Conservation (phyloP, 2,329 filamentous ascomycete genomes). For the Boeremia exigua region DNA sequence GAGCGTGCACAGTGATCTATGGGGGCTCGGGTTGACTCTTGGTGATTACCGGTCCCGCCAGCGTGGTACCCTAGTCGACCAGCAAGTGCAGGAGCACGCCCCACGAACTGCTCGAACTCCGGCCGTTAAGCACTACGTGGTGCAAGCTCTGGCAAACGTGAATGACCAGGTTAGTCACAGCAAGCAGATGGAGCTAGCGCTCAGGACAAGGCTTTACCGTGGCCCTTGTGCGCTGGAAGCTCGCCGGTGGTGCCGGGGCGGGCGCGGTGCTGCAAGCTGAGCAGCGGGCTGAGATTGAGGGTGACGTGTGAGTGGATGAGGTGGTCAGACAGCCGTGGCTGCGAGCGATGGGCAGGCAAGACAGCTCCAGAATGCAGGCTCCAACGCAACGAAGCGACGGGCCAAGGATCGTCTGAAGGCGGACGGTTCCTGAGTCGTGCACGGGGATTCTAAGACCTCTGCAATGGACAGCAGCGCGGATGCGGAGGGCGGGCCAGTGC, state of each 20-base stretch:
- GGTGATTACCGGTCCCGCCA: slow-evolving; percentile 43
- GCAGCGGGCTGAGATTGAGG: slow-evolving; percentile 43
- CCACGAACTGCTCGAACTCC: slow-evolving; percentile 35
- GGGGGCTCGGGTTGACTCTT: slow-evolving; percentile 37
- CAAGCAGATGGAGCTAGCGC: slow-evolving; percentile 21
- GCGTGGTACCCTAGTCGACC: slow-evolving; percentile 41
- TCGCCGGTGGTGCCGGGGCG: slow-evolving; percentile 25
- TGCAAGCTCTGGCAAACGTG: slow-evolving; percentile 40
- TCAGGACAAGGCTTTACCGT: not conserved
- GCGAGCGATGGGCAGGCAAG: slow-evolving; percentile 28
- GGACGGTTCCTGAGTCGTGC: slow-evolving; percentile 32
- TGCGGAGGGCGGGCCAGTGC: slow-evolving; percentile 45
- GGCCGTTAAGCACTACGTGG: slow-evolving; percentile 43
- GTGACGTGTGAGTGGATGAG: slow-evolving; percentile 27
- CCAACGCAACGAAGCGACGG: slow-evolving; percentile 28
- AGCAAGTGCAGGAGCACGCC: slow-evolving; percentile 39
- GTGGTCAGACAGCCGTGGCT: slow-evolving; percentile 24
- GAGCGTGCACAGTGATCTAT: slow-evolving; percentile 33
- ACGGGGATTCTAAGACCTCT: slow-evolving; percentile 38
- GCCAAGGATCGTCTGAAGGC: slow-evolving; percentile 28
- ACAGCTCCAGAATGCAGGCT: slow-evolving; percentile 30
- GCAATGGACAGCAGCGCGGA: slow-evolving; percentile 40
- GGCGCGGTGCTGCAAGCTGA: slow-evolving; percentile 36
- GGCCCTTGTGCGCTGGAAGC: not conserved
- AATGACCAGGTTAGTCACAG: slow-evolving; percentile 27